A percentile compares a stretch with the other conserved stretches of the same genome.
These are phyloP conservation scores for Tetradesmus obliquus DNA, from an alignment of 139 green algal genomes.

Conservation along the genomic window DNA sequence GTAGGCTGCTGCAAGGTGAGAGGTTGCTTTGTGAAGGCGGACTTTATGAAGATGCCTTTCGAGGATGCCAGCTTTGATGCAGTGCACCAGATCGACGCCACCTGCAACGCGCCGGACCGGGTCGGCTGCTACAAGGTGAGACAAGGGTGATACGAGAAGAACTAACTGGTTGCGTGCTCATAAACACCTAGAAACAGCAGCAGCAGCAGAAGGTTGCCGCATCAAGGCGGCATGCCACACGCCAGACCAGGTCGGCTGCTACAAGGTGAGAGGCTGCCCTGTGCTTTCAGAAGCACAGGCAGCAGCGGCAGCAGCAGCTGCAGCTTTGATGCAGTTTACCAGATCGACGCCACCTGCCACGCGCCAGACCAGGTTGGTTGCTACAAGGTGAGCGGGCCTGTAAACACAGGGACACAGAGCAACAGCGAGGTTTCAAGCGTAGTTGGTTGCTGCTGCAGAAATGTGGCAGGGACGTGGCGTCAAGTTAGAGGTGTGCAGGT, in stretches of 20 bases:
- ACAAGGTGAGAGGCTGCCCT: constrained; percentile 31
- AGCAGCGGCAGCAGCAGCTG: not conserved
- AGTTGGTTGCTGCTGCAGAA: too few relatives aligned
- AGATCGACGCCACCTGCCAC: constrained; percentile 83
- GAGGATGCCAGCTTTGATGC: constrained; percentile 70
- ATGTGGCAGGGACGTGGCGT: too few relatives aligned
- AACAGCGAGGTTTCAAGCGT: too few relatives aligned
- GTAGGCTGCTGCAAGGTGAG: not conserved
- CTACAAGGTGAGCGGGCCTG: constrained; percentile 34
- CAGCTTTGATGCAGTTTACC: constrained; percentile 74
- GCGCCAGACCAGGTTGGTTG: constrained; percentile 59
- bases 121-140: constrained; percentile 49
- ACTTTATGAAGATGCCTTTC: constrained; percentile 81
- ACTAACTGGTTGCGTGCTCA: not conserved
- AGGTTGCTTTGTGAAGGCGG: constrained; percentile 67
- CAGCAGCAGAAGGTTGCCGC: not conserved
- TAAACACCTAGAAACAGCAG: not conserved
- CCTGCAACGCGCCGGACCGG: constrained; percentile 74
- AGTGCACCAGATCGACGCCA: constrained; percentile 77
- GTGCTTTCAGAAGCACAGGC: constrained; percentile 63
- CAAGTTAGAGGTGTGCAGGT: too few relatives aligned
- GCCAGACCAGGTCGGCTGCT: not conserved
- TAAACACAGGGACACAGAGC: too few relatives aligned
- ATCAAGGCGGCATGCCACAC: not conserved
- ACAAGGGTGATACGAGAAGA: not conserved